A percentile compares a stretch with the other conserved stretches of the same genome.
phyloP scores from a whole-genome alignment of 192 early-diverging fungal species.

The Entomortierella beljakovae region DNA sequence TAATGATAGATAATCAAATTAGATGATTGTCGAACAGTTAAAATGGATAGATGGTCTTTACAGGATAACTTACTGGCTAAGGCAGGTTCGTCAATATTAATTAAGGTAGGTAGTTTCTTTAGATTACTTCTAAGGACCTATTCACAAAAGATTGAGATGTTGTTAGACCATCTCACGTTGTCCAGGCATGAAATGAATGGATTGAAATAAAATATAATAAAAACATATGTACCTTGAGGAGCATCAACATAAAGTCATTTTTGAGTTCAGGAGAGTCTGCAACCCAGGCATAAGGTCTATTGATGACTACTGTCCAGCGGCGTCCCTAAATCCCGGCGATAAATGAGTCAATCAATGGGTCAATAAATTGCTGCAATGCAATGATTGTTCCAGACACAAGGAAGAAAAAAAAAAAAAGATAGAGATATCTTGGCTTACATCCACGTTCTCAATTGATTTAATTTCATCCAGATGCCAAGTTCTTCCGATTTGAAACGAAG shows the following conservation, averaged over 20 bases:
- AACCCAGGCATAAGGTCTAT: slow-evolving; percentile 64
- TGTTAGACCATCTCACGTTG: too few species aligned
- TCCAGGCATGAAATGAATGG: too few species aligned
- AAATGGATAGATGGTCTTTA: neutral
- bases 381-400: neutral
- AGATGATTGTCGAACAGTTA: neutral
- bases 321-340: slow-evolving; percentile 33
- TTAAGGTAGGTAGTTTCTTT: slow-evolving; percentile 58
- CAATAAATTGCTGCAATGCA: too few species aligned
- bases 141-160: neutral
- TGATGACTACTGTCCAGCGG: slow-evolving; percentile 62
- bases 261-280: slow-evolving; percentile 59
- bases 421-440: slow-evolving; percentile 37
- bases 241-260: slow-evolving; percentile 59
- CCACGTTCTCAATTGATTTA: slow-evolving; percentile 58
- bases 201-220: neutral
- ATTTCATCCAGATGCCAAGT: slow-evolving; percentile 68
- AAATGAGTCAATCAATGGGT: neutral
- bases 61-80: slow-evolving; percentile 36
- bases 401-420: too few species aligned
- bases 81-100: slow-evolving; percentile 62
- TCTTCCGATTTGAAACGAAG: slow-evolving; percentile 65
- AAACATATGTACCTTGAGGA: slow-evolving; percentile 41
- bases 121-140: slow-evolving; percentile 58
- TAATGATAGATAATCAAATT: slow-evolving; percentile 1